Evolutionary conservation across 805 yeast genomes (phyloP).

Genomic region (Barnettozyma wickerhamii): DNA sequence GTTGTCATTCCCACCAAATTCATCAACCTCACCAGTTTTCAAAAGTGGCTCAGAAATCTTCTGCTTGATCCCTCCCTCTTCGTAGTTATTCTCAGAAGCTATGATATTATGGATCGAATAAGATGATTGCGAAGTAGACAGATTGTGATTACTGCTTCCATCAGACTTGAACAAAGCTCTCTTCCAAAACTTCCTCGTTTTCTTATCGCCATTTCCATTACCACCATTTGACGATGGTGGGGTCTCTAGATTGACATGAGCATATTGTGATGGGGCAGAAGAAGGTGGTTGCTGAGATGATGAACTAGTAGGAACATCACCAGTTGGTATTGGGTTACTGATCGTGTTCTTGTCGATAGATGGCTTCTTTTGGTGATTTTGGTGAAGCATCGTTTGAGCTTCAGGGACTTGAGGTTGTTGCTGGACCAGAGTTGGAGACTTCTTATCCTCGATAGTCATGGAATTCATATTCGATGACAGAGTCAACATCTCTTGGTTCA

Average conservation of each 20-base stretch:
- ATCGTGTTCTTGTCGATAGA: not conserved
- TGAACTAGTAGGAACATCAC: not conserved
- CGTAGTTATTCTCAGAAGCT: slow-evolving; percentile 15
- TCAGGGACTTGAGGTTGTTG: too few relatives aligned
- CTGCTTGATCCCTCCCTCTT: slow-evolving; percentile 14
- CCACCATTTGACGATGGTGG: slow-evolving; percentile 1
- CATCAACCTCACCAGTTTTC: slow-evolving; percentile 29
- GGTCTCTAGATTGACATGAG: not conserved
- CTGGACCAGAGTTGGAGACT: not conserved
- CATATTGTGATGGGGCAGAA: slow-evolving; percentile 7
- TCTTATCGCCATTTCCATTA: slow-evolving; percentile 16
- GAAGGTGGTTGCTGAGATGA: slow-evolving; percentile 7
- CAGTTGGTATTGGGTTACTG: not conserved
- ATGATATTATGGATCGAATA: slow-evolving; percentile 16
- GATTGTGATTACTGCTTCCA: slow-evolving; percentile 8
- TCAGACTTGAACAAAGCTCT: slow-evolving; percentile 21
- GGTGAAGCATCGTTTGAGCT: too few relatives aligned
- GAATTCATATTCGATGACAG: slow-evolving; percentile 20
- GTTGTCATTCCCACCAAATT: slow-evolving; percentile 32
- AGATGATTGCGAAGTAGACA: slow-evolving; percentile 18
- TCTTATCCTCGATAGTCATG: not conserved
- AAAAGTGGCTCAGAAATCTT: slow-evolving; percentile 34
- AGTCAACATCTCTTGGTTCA: slow-evolving; percentile 41
- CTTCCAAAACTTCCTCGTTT: slow-evolving; percentile 31
- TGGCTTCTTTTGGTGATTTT: not conserved